These are phyloP conservation scores for Cadophora malorum DNA, from an alignment of 2,329 filamentous ascomycete species.

Conservation along the genomic window DNA sequence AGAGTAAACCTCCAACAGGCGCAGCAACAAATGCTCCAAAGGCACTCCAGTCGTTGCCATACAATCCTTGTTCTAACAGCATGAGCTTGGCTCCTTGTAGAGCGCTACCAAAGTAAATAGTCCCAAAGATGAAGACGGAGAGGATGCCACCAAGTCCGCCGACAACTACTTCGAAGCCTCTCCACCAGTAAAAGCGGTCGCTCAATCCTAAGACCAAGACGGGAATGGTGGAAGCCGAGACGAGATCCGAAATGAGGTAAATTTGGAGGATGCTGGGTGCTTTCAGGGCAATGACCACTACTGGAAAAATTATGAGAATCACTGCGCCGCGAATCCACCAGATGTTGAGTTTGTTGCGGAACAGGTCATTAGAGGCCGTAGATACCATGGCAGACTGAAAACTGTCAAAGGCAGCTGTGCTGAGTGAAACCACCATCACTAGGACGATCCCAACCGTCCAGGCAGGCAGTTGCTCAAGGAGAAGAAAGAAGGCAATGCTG, in stretches of 20 bases:
- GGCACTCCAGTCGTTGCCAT: constrained; percentile 78
- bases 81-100: constrained; percentile 69
- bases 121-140: constrained; percentile 81
- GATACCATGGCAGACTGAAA: constrained; percentile 85
- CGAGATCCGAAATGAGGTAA: constrained; percentile 81
- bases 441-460: constrained; percentile 87
- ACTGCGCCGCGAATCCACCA: constrained; percentile 75
- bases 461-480: constrained; percentile 72
- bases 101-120: constrained; percentile 76
- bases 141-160: constrained; percentile 80
- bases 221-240: constrained; percentile 78
- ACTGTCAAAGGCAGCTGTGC: constrained; percentile 79
- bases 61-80: constrained; percentile 75
- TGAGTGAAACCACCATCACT: constrained; percentile 80
- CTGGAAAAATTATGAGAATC: constrained; percentile 75
- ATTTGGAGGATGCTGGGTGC: constrained; percentile 79
- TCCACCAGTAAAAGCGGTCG: constrained; percentile 73
- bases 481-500: constrained; percentile 75
- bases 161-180: constrained; percentile 80
- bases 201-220: constrained; percentile 75
- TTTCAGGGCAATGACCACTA: constrained; percentile 75
- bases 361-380: constrained; percentile 83
- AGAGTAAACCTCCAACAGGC: constrained; percentile 76
- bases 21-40: constrained; percentile 86
- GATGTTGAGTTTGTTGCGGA: constrained; percentile 80